phyloP scores from a whole-genome alignment of 1,284 basidiomycete genomes.

The Boletus semigastroideus region DNA sequence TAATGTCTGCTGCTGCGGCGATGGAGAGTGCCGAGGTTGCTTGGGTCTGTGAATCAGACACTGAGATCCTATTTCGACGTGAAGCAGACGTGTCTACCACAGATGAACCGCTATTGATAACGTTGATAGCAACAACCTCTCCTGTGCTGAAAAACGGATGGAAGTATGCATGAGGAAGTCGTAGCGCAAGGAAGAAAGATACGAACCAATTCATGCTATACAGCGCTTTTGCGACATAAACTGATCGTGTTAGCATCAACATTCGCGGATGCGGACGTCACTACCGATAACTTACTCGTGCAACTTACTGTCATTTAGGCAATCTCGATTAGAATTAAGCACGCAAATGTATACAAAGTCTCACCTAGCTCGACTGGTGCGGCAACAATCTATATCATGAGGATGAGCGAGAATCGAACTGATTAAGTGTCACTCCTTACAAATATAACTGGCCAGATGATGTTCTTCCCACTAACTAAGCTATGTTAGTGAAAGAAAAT shows the following conservation, averaged over 20 bases:
- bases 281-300: not conserved
- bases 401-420: not conserved
- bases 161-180: too few species aligned
- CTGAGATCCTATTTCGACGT: not conserved
- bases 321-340: not conserved
- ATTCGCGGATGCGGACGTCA: not conserved
- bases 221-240: not conserved
- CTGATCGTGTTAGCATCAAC: not conserved
- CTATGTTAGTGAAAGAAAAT: not conserved
- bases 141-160: not conserved
- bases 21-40: not conserved
- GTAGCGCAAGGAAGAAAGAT: not conserved
- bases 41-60: not conserved
- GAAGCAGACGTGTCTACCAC: not conserved
- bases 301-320: not conserved
- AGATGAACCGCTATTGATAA: not conserved
- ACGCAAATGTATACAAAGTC: not conserved
- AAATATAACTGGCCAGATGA: not conserved
- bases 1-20: slow-evolving; percentile 5
- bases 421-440: not conserved
- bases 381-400: not conserved
- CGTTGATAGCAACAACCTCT: not conserved
- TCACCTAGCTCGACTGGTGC: slow-evolving; percentile 4
- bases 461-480: not conserved
- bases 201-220: not conserved